A percentile compares a stretch with the other conserved stretches of the same genome.
These are phyloP conservation scores for Dothiorella sarmentorum DNA, from an alignment of 2,329 filamentous ascomycete species.

Conservation along the genomic window DNA sequence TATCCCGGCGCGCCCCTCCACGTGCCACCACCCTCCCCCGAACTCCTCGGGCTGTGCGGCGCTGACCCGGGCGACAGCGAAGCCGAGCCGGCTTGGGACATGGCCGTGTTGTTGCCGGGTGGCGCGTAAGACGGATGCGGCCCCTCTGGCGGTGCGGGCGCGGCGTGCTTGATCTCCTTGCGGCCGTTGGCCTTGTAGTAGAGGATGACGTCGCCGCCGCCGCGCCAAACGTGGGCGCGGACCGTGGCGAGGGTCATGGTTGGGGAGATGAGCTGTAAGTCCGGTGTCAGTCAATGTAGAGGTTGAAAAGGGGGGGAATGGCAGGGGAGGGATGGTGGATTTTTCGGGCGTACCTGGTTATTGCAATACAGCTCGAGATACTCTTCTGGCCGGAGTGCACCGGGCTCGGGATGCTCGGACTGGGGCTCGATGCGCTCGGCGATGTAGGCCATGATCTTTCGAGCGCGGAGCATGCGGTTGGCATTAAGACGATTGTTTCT, in stretches of 20 bases:
- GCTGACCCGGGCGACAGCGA: not conserved
- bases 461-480: constrained; percentile 91
- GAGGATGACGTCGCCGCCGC: constrained; percentile 85
- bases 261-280: constrained; percentile 58
- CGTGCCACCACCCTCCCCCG: not conserved
- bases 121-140: constrained; percentile 4
- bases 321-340: constrained; percentile 27
- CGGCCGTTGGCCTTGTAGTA: constrained; percentile 91
- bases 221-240: constrained; percentile 89
- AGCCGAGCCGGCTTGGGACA: not conserved
- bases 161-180: constrained; percentile 52
- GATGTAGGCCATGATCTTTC: constrained; percentile 90
- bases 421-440: constrained; percentile 81
- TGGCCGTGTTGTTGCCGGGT: not conserved
- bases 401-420: constrained; percentile 56
- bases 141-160: constrained; percentile 14
- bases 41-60: not conserved
- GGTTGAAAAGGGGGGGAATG: not conserved
- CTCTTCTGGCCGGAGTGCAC: constrained; percentile 74
- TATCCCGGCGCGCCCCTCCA: not conserved
- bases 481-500: constrained; percentile 89
- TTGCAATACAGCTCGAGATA: constrained; percentile 96
- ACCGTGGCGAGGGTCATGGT: constrained; percentile 94
- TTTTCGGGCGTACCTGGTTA: constrained; percentile 79
- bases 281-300: not conserved